Evolutionary conservation across 129 eudicot genomes (phyloP).

Genomic region (Tagetes erecta): DNA sequence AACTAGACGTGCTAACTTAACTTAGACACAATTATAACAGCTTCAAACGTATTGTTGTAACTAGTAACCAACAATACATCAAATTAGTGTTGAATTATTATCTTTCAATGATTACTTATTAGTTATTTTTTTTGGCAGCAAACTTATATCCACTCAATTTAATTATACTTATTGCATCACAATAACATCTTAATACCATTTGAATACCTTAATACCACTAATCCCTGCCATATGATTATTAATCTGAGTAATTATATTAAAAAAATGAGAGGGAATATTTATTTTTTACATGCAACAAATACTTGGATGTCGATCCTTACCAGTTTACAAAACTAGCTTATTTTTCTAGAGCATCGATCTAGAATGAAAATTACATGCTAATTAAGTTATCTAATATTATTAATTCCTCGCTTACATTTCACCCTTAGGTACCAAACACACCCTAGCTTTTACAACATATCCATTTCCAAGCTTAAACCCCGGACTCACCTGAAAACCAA

Average conservation of each 20-base stretch:
- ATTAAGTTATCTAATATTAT: background rate
- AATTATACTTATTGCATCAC: too few relatives aligned
- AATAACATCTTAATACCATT: too few relatives aligned
- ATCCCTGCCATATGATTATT: too few relatives aligned
- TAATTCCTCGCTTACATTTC: conserved; percentile 22
- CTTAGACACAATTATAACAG: too few relatives aligned
- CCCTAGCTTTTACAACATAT: conserved; percentile 79
- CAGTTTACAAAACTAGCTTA: background rate
- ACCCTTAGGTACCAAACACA: conserved; percentile 75
- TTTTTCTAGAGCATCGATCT: background rate
- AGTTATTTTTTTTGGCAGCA: too few relatives aligned
- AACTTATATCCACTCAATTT: too few relatives aligned
- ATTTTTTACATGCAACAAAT: background rate
- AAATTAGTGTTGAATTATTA: too few relatives aligned
- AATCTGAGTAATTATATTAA: background rate
- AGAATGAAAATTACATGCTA: background rate
- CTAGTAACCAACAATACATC: too few relatives aligned
- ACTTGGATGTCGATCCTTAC: background rate
- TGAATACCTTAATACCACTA: too few relatives aligned
- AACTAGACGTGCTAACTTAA: too few relatives aligned
- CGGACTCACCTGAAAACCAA: conserved; percentile 93
- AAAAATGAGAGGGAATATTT: background rate
- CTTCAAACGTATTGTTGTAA: too few relatives aligned
- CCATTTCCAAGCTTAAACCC: conserved; percentile 92
- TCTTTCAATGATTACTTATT: too few relatives aligned